Evolutionary conservation across 225 moss, liverwort and hornwort genomes (phyloP), one percentile per base, ranked within the genome.

Genomic region (Marchantia paleacea): DNA sequence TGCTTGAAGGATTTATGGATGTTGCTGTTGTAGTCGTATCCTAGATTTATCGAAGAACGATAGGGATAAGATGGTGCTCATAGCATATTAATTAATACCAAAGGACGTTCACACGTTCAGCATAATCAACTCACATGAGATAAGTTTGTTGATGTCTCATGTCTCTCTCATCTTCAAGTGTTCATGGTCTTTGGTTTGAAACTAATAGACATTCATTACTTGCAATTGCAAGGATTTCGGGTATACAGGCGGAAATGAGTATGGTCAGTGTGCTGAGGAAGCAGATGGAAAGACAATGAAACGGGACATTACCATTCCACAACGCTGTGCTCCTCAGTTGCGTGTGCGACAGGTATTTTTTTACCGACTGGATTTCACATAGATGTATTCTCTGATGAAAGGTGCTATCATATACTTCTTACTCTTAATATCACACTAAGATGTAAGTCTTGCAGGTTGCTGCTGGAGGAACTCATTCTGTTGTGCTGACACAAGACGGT

Each of bases 221-320:
- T 90, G 90, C 85, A 69, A 76, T 51, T 88, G 88, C 88, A 88
- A 90, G 85, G 84, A 78, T 78, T 84, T 62, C 73, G 76, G 83
- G 82, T 90, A 82, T 87, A 81, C 90, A 90, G 90, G 90, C 80
- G 90, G 90, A 69, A 91, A 91, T 84, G 90, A 91, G 90, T 91
- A 91, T 81, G 90, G 90, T 4, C 90, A 91, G 85, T 91, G 90
- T 81, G 89, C 88, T 48, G 87, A 89, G 76, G 87, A 87, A 67
- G 84, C 75, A 54, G 89, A 87, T 28, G 83, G 82, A 10, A 88
- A 85, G 78, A 78, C 75, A 6, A 78, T 87, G 82, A 89, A 84
- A 72, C 80, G 90, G 18, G 90, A 91, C 73, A 87, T 87, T 60
- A 83, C 85, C 12, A 69, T 91, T 54, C 90, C 90, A 58, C 88